phyloP scores from a whole-genome alignment of 2,329 filamentous ascomycete species.

The Davidsoniella australis region DNA sequence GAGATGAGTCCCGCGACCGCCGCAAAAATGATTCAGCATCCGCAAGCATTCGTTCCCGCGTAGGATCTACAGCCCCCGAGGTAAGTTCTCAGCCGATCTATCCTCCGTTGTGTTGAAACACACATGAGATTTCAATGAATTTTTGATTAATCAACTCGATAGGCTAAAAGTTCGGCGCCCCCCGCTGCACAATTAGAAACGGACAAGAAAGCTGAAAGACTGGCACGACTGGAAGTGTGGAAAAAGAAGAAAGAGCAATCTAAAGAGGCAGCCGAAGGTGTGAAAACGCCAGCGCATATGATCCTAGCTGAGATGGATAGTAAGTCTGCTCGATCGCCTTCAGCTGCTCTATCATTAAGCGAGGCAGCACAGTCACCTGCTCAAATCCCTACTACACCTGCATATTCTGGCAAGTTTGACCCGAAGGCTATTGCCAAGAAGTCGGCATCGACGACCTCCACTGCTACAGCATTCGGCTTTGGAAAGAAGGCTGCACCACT shows the following conservation, averaged over 20 bases:
- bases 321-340: constrained; percentile 36
- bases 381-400: constrained; percentile 17
- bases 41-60: constrained; percentile 22
- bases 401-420: constrained; percentile 68
- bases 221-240: constrained; percentile 77
- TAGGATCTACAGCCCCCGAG: constrained; percentile 29
- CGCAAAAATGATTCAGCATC: constrained; percentile 49
- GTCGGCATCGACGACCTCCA: constrained; percentile 38
- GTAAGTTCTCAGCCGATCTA: constrained; percentile 34
- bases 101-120: background rate
- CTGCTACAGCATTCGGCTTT: constrained; percentile 25
- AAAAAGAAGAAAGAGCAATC: constrained; percentile 75
- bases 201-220: constrained; percentile 62
- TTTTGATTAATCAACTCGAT: constrained; percentile 11
- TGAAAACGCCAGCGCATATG: constrained; percentile 48
- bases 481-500: constrained; percentile 18
- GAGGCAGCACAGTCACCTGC: constrained; percentile 32
- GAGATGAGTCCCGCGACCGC: constrained; percentile 17
- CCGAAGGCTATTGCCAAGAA: constrained; percentile 45
- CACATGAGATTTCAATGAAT: background rate
- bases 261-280: constrained; percentile 44
- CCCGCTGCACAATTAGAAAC: constrained; percentile 43
- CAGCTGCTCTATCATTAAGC: constrained; percentile 32
- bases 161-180: constrained; percentile 16
- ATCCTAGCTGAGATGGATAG: constrained; percentile 59